Base-by-base conservation (phyloP, 495 filamentous ascomycete species). In the Penicillium chermesinum region DNA sequence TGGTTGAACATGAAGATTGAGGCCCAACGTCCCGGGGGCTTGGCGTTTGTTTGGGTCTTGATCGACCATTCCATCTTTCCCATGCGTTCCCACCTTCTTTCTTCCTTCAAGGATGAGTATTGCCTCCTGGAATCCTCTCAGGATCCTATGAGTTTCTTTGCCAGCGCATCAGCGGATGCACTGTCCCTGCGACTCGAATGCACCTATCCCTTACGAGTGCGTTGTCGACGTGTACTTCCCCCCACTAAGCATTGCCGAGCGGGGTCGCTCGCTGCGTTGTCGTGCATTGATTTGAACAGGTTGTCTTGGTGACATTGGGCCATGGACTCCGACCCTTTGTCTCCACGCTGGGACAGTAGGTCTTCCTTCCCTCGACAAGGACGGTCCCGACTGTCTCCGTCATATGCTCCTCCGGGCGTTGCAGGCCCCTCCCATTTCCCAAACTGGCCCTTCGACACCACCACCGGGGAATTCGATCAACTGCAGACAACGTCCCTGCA, bases 311-410 rank as follows among this genome's bases (percentile, higher is more conserved):
- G n/a, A n/a, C 44, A 33, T 41, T 30, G 21, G 22, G 27, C 27
- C 49, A 72, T 74, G 70, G 66, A 72, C 10, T 53, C 66, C 39
- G 61, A 65, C 50, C 51, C 52, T 18, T 38, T 57, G 39, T 50
- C 63, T 49, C 34, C 61, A 41, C 56, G 60, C 50, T 51, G 54
- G 43, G 62, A 67, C 48, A 48, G 61, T 35, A 55, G 55, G 53
- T 63, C 70, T 18, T 60, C 67, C 13, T 53, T 66, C 4, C 33
- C 59, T 33, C 61, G 57, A 42, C 64, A 60, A 44, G 54, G 60
- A 52, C 62, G 66, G 63, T 45, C 66, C 22, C 67, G 61, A 41
- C 46, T 52, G 19, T 54, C 59, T 19, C 50, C 50, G 38, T 59
- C 65, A 35, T 57, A 61, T 41, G 53, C 62, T 40, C 52, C 54